Evolutionary conservation across 192 early-diverging fungal species (phyloP).

Genomic region (Glomus cerebriforme): DNA sequence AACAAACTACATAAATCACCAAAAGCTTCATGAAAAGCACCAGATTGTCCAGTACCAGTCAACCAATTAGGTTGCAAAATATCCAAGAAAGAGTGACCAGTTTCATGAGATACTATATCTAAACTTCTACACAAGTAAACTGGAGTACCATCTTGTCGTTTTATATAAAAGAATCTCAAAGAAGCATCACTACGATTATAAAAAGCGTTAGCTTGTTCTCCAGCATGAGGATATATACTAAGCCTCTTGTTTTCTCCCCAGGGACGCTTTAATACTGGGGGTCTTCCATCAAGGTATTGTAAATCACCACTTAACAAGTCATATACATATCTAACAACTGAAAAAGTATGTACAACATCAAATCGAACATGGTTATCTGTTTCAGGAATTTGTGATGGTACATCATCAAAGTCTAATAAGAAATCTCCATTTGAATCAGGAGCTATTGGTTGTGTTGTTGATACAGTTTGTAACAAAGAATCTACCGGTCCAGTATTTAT

Average conservation of each 20-base stretch:
- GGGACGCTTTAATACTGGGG: neutral
- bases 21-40: conserved; percentile 16
- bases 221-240: conserved; percentile 1
- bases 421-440: conserved; percentile 3
- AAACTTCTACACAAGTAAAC: conserved; percentile 5
- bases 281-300: conserved; percentile 11
- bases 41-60: neutral
- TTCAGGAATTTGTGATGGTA: neutral
- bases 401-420: neutral
- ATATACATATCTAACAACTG: conserved; percentile 4
- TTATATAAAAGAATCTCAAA: neutral
- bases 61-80: neutral
- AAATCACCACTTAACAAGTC: neutral
- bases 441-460: neutral
- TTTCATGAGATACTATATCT: conserved; percentile 11
- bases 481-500: neutral
- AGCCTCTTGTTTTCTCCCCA: neutral
- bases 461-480: neutral
- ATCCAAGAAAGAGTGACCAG: conserved; percentile 3
- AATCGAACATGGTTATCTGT: neutral
- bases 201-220: neutral
- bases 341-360: conserved; percentile 5
- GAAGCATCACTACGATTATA: neutral
- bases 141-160: neutral
- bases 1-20: conserved; percentile 14